Percentiles rank a stretch among this genome's conserved stretches.
These are phyloP conservation scores for Teunomyces aglyptinius DNA, from an alignment of 805 yeast genomes.

Conservation along the genomic window DNA sequence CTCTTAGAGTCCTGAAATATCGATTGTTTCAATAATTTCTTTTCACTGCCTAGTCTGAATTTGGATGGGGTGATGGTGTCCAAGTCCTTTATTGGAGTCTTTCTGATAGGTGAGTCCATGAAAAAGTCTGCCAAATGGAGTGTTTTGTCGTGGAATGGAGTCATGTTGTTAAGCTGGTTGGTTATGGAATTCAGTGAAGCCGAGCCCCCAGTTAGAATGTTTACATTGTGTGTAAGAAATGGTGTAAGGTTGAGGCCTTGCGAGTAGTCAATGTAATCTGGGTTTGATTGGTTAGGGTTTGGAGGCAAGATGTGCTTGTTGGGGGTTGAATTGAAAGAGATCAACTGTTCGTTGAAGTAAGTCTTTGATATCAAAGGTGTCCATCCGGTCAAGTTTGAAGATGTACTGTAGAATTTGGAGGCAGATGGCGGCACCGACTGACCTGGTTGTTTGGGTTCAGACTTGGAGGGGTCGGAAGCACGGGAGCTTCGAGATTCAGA, in stretches of 20 bases:
- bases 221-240: conserved; percentile 35
- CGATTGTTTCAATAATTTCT: conserved; percentile 14
- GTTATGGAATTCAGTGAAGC: conserved; percentile 17
- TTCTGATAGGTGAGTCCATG: conserved; percentile 43
- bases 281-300: conserved; percentile 10
- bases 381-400: conserved; percentile 33
- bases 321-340: conserved; percentile 38
- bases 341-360: conserved; percentile 31
- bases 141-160: conserved; percentile 45
- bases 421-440: conserved; percentile 21
- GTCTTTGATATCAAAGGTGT: conserved; percentile 43
- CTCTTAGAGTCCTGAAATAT: conserved; percentile 26
- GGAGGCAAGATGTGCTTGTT: conserved; percentile 23
- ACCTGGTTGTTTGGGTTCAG: not conserved
- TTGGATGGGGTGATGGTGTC: conserved; percentile 43
- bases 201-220: conserved; percentile 17
- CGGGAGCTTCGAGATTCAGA: conserved; percentile 1
- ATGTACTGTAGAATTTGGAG: conserved; percentile 16
- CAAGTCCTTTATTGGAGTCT: conserved; percentile 33
- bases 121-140: conserved; percentile 42
- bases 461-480: not conserved
- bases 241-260: conserved; percentile 42
- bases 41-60: conserved; percentile 26
- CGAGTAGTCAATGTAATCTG: conserved; percentile 26
- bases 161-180: conserved; percentile 28